phyloP scores from a whole-genome alignment of 2,329 filamentous ascomycete species.

The Colletotrichum graminicola region DNA sequence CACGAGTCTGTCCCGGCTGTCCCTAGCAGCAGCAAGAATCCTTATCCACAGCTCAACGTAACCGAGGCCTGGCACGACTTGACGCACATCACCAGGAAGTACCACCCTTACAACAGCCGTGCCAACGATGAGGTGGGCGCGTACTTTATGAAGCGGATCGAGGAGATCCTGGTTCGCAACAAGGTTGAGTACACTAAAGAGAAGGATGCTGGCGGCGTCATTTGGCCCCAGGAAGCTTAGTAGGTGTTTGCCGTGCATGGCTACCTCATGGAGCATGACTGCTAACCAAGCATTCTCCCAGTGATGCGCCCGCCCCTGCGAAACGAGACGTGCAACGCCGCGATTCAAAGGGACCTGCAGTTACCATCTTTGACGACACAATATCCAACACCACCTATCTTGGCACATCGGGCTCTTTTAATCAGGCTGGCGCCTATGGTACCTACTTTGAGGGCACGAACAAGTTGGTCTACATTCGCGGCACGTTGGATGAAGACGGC shows the following conservation, averaged over 20 bases:
- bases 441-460: conserved; percentile 95
- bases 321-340: conserved; percentile 9
- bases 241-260: conserved; percentile 27
- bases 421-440: conserved; percentile 48
- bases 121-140: conserved; percentile 84
- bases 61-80: conserved; percentile 90
- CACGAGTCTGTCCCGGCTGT: conserved; percentile 81
- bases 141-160: conserved; percentile 80
- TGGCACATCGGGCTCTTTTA: conserved; percentile 1
- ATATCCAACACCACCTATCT: conserved; percentile 80
- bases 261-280: too few species aligned
- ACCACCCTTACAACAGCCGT: conserved; percentile 90
- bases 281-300: conserved; percentile 8
- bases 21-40: conserved; percentile 62
- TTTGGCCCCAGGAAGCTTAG: conserved; percentile 44
- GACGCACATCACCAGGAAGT: conserved; percentile 77
- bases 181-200: conserved; percentile 61
- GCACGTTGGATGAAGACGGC: conserved; percentile 77
- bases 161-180: conserved; percentile 76
- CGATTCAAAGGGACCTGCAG: conserved; percentile 53
- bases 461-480: conserved; percentile 90
- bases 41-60: conserved; percentile 78
- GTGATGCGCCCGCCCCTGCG: not conserved
- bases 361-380: conserved; percentile 83
- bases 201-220: conserved; percentile 48